These are phyloP conservation scores for Termitomyces sp. DNA, from an alignment of 1,284 basidiomycete species.

Conservation along the genomic window DNA sequence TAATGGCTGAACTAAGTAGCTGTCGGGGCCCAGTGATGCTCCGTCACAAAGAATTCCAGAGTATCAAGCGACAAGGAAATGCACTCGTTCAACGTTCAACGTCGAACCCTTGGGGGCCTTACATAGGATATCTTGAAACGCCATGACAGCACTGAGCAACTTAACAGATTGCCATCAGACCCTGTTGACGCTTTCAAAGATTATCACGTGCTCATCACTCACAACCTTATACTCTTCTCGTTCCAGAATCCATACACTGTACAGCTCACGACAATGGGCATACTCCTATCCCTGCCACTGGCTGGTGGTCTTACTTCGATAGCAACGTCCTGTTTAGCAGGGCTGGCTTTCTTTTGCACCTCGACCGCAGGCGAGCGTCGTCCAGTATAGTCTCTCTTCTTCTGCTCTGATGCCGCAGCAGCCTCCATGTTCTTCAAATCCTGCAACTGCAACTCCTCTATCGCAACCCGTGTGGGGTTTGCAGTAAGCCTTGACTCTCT, in stretches of 20 bases:
- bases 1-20: too few species aligned
- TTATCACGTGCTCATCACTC: too few species aligned
- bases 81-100: background rate
- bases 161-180: too few species aligned
- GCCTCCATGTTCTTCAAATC: conserved; percentile 98
- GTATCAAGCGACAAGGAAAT: background rate
- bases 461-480: conserved; percentile 96
- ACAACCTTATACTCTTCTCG: too few species aligned
- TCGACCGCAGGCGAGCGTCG: conserved; percentile 67
- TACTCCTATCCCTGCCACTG: conserved; percentile 83
- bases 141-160: too few species aligned
- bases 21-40: too few species aligned
- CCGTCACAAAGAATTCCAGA: background rate
- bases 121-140: background rate
- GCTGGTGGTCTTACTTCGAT: conserved; percentile 75
- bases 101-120: too few species aligned
- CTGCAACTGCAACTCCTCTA: conserved; percentile 98
- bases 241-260: too few species aligned
- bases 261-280: conserved; percentile 39
- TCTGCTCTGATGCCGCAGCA: conserved; percentile 25
- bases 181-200: too few species aligned
- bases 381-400: conserved; percentile 1
- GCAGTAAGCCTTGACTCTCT: conserved; percentile 52
- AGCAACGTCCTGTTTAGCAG: conserved; percentile 76
- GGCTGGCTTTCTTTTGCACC: conserved; percentile 77